A percentile compares a stretch with the other conserved stretches of the same genome.
Conservation (phyloP, 345 rosid species). For the Carallia pectinifolia region DNA sequence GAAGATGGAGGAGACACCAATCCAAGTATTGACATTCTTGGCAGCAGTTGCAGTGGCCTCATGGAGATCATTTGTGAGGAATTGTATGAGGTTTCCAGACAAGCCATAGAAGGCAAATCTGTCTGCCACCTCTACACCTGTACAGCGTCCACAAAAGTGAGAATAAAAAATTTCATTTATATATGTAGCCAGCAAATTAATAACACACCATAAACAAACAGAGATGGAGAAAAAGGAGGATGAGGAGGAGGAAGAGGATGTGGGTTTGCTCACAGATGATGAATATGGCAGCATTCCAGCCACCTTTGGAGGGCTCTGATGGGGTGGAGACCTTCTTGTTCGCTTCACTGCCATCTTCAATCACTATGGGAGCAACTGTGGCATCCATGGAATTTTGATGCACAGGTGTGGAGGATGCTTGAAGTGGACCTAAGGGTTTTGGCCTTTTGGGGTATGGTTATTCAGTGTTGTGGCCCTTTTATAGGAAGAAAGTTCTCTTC, state of each 20-base stretch:
- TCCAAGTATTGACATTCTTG: constrained; percentile 72
- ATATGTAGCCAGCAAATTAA: neutral
- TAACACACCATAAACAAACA: neutral
- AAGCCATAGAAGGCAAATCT: constrained; percentile 82
- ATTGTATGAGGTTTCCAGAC: constrained; percentile 68
- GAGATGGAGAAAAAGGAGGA: neutral
- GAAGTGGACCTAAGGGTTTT: neutral
- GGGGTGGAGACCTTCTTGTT: neutral
- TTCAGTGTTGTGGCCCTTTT: too few relatives aligned
- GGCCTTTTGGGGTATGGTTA: too few relatives aligned
- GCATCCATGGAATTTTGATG: constrained; percentile 24
- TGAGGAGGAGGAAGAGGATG: neutral
- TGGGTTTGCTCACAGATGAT: constrained; percentile 55
- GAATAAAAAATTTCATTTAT: too few relatives aligned
- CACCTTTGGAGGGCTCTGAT: constrained; percentile 41
- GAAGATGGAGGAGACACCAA: constrained; percentile 71
- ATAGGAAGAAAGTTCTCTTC: too few relatives aligned
- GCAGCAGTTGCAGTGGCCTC: constrained; percentile 56
- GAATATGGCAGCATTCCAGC: constrained; percentile 89
- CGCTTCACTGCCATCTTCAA: constrained; percentile 7
- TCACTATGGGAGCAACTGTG: constrained; percentile 25
- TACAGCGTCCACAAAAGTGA: neutral
- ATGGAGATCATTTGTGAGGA: constrained; percentile 61
- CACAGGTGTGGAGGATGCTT: neutral
- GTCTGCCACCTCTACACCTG: constrained; percentile 81